Evolutionary conservation across 164 flowering plant species (phyloP).

Genomic region (Echeveria elegans): DNA sequence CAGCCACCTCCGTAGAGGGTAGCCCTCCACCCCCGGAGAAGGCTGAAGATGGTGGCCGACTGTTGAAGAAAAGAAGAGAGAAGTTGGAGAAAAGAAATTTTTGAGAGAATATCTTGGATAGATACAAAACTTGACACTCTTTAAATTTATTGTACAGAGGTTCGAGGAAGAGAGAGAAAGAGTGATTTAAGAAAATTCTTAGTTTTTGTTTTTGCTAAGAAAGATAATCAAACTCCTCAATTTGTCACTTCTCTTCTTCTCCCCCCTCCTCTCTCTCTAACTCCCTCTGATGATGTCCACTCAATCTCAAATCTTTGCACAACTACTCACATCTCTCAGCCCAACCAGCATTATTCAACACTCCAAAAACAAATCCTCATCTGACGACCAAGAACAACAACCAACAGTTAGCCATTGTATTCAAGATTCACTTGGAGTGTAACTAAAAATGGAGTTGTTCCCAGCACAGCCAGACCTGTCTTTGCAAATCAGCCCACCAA

Average conservation of each 20-base stretch:
- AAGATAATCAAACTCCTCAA: slow-evolving; percentile 30
- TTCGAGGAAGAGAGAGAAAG: too few species aligned
- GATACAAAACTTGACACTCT: too few species aligned
- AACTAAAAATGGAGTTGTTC: slow-evolving; percentile 67
- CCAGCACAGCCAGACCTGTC: slow-evolving; percentile 95
- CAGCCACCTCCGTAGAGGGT: too few species aligned
- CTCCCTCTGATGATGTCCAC: slow-evolving; percentile 21
- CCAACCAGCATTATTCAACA: neutral
- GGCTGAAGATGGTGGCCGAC: too few species aligned
- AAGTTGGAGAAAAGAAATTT: too few species aligned
- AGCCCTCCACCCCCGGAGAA: too few species aligned
- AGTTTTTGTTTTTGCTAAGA: too few species aligned
- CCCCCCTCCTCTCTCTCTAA: slow-evolving; percentile 3
- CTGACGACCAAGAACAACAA: neutral
- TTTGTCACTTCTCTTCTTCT: slow-evolving; percentile 44
- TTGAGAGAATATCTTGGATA: too few species aligned
- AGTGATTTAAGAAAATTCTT: too few species aligned
- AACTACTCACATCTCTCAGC: slow-evolving; percentile 29
- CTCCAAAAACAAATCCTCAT: neutral
- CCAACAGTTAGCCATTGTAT: neutral
- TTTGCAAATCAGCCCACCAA: slow-evolving; percentile 88
- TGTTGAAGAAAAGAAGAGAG: too few species aligned
- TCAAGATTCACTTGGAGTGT: neutral
- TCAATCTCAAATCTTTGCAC: slow-evolving; percentile 35
- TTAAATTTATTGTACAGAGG: too few species aligned